Evolutionary conservation across 2,329 filamentous ascomycete species (phyloP), one percentile per base, ranked within the genome.

Genomic region (Phialocephala subalpina): DNA sequence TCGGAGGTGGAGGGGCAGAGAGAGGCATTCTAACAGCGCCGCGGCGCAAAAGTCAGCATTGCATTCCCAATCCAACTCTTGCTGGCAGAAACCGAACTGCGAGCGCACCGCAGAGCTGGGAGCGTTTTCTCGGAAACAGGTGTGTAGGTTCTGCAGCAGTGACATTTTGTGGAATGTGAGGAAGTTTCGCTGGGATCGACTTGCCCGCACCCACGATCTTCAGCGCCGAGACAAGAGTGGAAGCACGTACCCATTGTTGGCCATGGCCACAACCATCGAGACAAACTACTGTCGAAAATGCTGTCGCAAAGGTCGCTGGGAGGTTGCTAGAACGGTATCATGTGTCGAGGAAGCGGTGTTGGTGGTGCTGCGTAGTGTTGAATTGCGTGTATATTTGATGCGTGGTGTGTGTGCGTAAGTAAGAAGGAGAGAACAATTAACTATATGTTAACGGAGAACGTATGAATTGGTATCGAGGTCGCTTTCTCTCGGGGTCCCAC

Each of bases 241-340:
- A 63, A 60, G 62, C 59, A 75, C 74, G 61, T 73, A 76, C 73
- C 73, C 73, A 71, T 73, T 74, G 66, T 68, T 70, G 29, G 72
- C 69, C 73, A 75, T 76, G 68, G 69, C 70, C 66, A 71, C 67
- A 69, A 75, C 69, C 72, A 74, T 74, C 52, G 67, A 70, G 68
- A 68, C 63, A 65, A 62, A 58, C 55, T n/a, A 33, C 35, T 42
- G 57, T 58, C 16, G 38, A 27, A 62, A 56, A 52, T 49, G 27
- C 33, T 40, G 58, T 64, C 58, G 63, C 66, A 56, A 56, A 52
- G 38, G 18, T 63, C 20, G 60, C 3, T 52, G 49, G n/a, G n/a
- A 2, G n/a, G 47, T n/a, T 20, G 18, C 18, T 52, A n/a, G 35
- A 29, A 55, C 8, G 5, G 6, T 62, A 56, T 62, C 49, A 62